phyloP scores from a whole-genome alignment of 1,139 yeast genomes.

The Candida sp. region DNA sequence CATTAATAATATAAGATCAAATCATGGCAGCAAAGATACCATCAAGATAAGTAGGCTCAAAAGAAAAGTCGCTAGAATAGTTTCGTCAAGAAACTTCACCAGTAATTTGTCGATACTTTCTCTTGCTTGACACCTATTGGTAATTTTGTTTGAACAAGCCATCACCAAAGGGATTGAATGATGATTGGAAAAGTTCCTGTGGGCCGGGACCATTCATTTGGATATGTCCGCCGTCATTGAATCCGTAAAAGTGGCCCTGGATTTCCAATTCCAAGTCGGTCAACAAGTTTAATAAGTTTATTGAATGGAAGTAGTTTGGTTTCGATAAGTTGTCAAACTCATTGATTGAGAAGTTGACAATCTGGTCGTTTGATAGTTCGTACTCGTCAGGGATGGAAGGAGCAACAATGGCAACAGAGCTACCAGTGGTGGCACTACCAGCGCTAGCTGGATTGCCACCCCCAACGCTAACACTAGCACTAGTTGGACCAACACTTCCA shows the following conservation, averaged over 20 bases:
- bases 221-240: conserved; percentile 13
- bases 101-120: no score
- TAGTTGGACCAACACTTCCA: no score
- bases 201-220: not conserved
- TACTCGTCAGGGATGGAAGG: conserved; percentile 36
- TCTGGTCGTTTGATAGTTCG: conserved; percentile 39
- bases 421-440: conserved; percentile 3
- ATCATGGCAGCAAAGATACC: no score
- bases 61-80: no score
- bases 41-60: no score
- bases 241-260: conserved; percentile 42
- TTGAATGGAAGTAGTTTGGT: conserved; percentile 44
- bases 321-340: conserved; percentile 31
- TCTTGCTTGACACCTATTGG: no score
- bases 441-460: not conserved
- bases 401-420: not conserved
- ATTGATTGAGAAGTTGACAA: conserved; percentile 35
- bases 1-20: no score
- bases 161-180: conserved; percentile 31
- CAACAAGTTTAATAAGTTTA: conserved; percentile 35
- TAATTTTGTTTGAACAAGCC: conserved; percentile 1
- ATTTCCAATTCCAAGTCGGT: conserved; percentile 30
- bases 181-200: conserved; percentile 17
- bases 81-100: no score
- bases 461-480: not conserved